These are phyloP conservation scores for Aureobasidium leucospermi DNA, from an alignment of 2,329 filamentous ascomycete genomes.

Conservation along the genomic window DNA sequence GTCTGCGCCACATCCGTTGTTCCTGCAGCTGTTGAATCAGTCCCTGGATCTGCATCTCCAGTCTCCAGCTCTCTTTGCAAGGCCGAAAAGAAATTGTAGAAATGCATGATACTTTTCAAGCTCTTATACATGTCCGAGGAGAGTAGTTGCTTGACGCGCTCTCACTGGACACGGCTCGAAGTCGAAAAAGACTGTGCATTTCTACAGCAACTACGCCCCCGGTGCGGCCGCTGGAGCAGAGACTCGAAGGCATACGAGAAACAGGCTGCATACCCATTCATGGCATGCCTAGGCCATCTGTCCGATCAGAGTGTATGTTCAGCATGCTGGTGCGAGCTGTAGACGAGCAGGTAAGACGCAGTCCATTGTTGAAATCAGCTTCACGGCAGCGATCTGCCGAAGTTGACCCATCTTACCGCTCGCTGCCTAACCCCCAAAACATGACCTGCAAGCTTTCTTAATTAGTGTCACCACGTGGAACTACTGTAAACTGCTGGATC, in stretches of 20 bases:
- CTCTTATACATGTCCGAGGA: neutral
- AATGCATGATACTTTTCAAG: neutral
- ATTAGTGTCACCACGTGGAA: neutral
- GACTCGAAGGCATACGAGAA: too few species aligned
- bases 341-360: too few species aligned
- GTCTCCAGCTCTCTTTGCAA: too few species aligned
- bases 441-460: neutral
- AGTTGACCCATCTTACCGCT: slow-evolving; percentile 3
- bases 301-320: too few species aligned
- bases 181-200: neutral
- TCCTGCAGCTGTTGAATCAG: neutral
- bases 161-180: neutral
- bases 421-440: neutral
- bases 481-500: slow-evolving; percentile 1
- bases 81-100: neutral
- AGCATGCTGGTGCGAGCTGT: too few species aligned
- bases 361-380: too few species aligned
- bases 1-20: slow-evolving; percentile 8
- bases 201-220: neutral
- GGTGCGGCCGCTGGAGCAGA: too few species aligned
- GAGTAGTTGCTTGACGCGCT: neutral
- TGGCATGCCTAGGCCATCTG: neutral
- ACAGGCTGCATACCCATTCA: neutral
- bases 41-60: too few species aligned
- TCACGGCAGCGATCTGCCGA: neutral